A percentile compares a stretch with the other conserved stretches of the same genome.
These are phyloP conservation scores for Aspergillus uvarum DNA, from an alignment of 2,329 filamentous ascomycete species.

Conservation along the genomic window DNA sequence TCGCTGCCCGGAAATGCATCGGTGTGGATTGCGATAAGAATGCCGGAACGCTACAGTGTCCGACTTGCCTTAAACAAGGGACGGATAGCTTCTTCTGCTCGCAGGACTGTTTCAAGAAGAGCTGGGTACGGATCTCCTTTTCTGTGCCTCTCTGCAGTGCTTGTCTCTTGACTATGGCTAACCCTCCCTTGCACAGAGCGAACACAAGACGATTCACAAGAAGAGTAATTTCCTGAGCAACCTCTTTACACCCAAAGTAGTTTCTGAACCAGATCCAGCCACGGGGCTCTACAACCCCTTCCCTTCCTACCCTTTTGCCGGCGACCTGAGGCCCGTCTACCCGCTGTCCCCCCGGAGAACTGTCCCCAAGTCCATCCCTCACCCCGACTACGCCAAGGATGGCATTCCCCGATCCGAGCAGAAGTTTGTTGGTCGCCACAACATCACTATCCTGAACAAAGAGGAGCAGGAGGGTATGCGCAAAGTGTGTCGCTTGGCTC, in stretches of 20 bases:
- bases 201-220: slow-evolving; percentile 84
- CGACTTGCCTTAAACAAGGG: slow-evolving; percentile 87
- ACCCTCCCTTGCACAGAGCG: slow-evolving; percentile 54
- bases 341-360: slow-evolving; percentile 71
- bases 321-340: slow-evolving; percentile 80
- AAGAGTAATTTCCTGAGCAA: slow-evolving; percentile 73
- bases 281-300: slow-evolving; percentile 91
- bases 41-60: slow-evolving; percentile 83
- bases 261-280: slow-evolving; percentile 89
- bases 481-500: slow-evolving; percentile 80
- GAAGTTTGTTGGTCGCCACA: slow-evolving; percentile 68
- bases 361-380: slow-evolving; percentile 75
- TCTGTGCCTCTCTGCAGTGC: slow-evolving; percentile 27
- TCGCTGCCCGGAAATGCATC: slow-evolving; percentile 58
- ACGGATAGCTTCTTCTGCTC: slow-evolving; percentile 96
- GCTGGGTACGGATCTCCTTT: slow-evolving; percentile 72
- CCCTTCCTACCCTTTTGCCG: slow-evolving; percentile 80
- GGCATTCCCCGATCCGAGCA: slow-evolving; percentile 70
- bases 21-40: slow-evolving; percentile 84
- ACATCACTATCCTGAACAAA: slow-evolving; percentile 77
- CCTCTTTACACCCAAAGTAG: slow-evolving; percentile 72
- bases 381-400: slow-evolving; percentile 84
- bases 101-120: slow-evolving; percentile 98
- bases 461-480: slow-evolving; percentile 85
- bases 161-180: slow-evolving; percentile 14